Percentiles rank a stretch among this genome's conserved stretches.
These are phyloP conservation scores for Monosporascus sp. DNA, from an alignment of 2,329 filamentous ascomycete genomes.

Conservation along the genomic window DNA sequence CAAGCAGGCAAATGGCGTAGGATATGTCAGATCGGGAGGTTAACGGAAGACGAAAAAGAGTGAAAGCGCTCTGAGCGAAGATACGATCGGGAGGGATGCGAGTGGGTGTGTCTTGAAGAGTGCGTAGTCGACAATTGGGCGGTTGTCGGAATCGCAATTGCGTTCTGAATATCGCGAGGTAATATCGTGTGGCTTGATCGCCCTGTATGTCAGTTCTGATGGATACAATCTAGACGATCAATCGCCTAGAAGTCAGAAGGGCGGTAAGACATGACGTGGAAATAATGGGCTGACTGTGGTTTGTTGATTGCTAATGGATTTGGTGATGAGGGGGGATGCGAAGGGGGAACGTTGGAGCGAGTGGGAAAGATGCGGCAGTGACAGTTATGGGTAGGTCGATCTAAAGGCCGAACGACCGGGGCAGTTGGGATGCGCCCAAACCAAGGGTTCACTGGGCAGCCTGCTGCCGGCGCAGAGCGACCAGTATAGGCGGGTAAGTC, in stretches of 20 bases:
- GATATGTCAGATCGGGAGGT: neutral
- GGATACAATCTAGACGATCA: constrained; percentile 19
- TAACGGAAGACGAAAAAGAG: neutral
- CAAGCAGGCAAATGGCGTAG: neutral
- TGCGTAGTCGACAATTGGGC: no score
- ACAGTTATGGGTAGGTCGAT: neutral
- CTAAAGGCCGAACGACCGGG: neutral
- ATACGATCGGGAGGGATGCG: neutral
- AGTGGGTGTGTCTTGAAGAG: no score
- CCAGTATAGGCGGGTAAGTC: no score
- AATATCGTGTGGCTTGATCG: neutral
- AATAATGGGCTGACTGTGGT: neutral
- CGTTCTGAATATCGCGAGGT: constrained; percentile 3
- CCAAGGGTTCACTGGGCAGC: no score
- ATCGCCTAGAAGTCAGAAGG: constrained; percentile 19
- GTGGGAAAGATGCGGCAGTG: neutral
- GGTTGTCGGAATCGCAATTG: no score
- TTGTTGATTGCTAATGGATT: neutral
- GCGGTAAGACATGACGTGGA: constrained; percentile 17
- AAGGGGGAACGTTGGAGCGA: neutral
- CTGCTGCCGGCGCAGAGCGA: no score
- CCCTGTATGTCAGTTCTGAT: constrained; percentile 12
- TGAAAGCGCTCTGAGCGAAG: neutral
- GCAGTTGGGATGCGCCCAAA: no score
- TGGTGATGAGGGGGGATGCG: constrained; percentile 2